Percentiles rank a stretch among this genome's conserved stretches.
These are phyloP conservation scores for Diaporthe citri DNA, from an alignment of 2,329 filamentous ascomycete species.

Conservation along the genomic window DNA sequence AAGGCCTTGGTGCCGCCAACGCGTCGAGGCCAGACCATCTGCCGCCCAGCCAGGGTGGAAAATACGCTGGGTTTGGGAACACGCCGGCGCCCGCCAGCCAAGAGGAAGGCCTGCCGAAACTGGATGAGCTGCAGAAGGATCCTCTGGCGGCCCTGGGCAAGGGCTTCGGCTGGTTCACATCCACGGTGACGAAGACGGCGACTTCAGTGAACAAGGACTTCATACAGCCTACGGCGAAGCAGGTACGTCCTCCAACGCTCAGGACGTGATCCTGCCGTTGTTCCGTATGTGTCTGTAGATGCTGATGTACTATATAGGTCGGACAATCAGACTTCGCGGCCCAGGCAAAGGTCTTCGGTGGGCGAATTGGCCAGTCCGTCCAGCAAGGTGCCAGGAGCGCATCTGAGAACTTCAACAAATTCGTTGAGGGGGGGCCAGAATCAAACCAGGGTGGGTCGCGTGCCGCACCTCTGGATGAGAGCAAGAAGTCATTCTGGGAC, in stretches of 20 bases:
- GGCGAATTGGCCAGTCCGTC: constrained; percentile 75
- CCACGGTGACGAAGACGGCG: constrained; percentile 88
- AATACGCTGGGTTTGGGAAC: constrained; percentile 92
- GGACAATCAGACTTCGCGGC: constrained; percentile 83
- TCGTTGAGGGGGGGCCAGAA: constrained; percentile 80
- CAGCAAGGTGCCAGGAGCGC: constrained; percentile 80
- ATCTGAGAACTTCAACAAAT: constrained; percentile 84
- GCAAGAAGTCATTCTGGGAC: constrained; percentile 91
- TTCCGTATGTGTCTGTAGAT: not conserved
- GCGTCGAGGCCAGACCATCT: constrained; percentile 79
- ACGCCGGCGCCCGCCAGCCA: constrained; percentile 67
- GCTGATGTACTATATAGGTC: constrained; percentile 63
- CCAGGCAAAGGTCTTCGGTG: constrained; percentile 71
- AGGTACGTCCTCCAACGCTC: constrained; percentile 65
- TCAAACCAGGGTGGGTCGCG: constrained; percentile 32
- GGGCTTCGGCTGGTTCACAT: constrained; percentile 94
- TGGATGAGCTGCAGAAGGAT: constrained; percentile 93
- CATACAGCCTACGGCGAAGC: constrained; percentile 91
- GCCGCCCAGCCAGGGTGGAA: constrained; percentile 91
- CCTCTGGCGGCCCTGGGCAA: constrained; percentile 90
- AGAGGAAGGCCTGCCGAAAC: constrained; percentile 66
- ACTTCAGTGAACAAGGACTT: constrained; percentile 92
- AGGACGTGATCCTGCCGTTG: not conserved
- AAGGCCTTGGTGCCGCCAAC: constrained; percentile 85
- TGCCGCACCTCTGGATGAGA: constrained; percentile 66